Conservation (phyloP, 1,139 yeast genomes). For the Diutina neorugosa region DNA sequence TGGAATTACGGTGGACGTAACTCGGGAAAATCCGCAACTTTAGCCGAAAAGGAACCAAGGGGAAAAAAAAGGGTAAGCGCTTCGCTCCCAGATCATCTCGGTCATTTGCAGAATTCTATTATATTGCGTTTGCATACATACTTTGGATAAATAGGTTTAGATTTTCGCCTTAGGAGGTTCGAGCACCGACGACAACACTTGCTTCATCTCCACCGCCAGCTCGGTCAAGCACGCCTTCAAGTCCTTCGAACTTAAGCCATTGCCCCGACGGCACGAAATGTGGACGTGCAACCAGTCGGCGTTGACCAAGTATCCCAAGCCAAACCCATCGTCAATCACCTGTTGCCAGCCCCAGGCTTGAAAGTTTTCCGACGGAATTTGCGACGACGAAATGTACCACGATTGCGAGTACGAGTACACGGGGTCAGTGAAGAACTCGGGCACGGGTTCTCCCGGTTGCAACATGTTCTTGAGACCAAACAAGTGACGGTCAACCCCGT, state of each 20-base stretch:
- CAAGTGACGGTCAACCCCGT: conserved; percentile 89
- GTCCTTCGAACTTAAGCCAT: conserved; percentile 55
- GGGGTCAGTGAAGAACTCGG: conserved; percentile 68
- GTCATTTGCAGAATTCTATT: neutral
- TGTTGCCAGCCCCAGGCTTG: conserved; percentile 97
- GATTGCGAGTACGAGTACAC: conserved; percentile 61
- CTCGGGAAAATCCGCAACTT: too few species aligned
- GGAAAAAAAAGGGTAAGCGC: too few species aligned
- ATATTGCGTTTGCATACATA: neutral
- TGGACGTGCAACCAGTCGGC: conserved; percentile 79
- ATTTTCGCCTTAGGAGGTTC: conserved; percentile 26
- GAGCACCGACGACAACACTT: conserved; percentile 36
- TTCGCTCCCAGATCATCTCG: too few species aligned
- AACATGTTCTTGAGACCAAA: conserved; percentile 77
- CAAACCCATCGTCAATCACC: conserved; percentile 89
- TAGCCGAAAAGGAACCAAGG: too few species aligned
- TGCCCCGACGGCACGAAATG: conserved; percentile 63
- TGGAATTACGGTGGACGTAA: too few species aligned
- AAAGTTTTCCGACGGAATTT: conserved; percentile 76
- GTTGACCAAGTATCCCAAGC: conserved; percentile 88
- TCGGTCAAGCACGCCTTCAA: conserved; percentile 61
- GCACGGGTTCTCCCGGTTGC: conserved; percentile 45
- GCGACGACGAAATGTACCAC: conserved; percentile 87
- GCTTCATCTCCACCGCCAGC: conserved; percentile 75
- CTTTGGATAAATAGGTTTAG: conserved; percentile 7